These are phyloP conservation scores for Nicotiana paniculata DNA, from an alignment of 257 asterid species.

Conservation along the genomic window DNA sequence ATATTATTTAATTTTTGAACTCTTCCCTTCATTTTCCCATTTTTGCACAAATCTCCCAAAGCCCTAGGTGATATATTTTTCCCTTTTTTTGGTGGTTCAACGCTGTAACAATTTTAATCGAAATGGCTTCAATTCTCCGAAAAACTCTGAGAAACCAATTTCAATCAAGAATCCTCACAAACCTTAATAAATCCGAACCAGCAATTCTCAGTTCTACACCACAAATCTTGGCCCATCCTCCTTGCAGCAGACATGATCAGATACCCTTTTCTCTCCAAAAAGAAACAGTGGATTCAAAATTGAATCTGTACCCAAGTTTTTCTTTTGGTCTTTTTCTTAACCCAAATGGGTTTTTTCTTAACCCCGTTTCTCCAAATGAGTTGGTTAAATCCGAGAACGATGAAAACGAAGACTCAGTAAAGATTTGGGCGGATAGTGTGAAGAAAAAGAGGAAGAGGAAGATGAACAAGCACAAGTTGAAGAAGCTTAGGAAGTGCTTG, in stretches of 20 bases:
- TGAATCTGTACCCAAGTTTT: constrained; percentile 45
- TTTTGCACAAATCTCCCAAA: constrained; percentile 10
- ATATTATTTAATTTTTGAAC: rapidly evolving
- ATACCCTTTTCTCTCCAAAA: constrained; percentile 10
- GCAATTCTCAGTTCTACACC: constrained; percentile 11
- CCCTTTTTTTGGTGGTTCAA: no score
- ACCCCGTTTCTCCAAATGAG: constrained; percentile 28
- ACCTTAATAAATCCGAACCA: constrained; percentile 20
- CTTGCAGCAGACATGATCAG: constrained; percentile 7
- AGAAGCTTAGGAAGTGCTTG: constrained; percentile 60
- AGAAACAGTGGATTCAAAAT: constrained; percentile 13
- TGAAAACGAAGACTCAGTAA: constrained; percentile 29
- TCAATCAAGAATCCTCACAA: constrained; percentile 28
- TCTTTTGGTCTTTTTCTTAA: constrained; percentile 43
- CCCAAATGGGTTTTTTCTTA: constrained; percentile 40
- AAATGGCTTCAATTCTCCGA: constrained; percentile 42
- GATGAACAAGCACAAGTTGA: constrained; percentile 86
- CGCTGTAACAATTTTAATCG: not conserved
- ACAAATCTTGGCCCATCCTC: constrained; percentile 5
- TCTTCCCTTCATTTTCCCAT: not conserved
- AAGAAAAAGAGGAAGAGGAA: constrained; percentile 86
- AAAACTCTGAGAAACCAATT: constrained; percentile 42
- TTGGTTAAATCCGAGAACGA: constrained; percentile 16
- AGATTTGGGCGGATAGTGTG: constrained; percentile 69
- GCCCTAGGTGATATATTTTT: constrained; percentile 15